These are phyloP conservation scores for Vigna unguiculata DNA, from an alignment of 306 rosid genomes.

Conservation along the genomic window DNA sequence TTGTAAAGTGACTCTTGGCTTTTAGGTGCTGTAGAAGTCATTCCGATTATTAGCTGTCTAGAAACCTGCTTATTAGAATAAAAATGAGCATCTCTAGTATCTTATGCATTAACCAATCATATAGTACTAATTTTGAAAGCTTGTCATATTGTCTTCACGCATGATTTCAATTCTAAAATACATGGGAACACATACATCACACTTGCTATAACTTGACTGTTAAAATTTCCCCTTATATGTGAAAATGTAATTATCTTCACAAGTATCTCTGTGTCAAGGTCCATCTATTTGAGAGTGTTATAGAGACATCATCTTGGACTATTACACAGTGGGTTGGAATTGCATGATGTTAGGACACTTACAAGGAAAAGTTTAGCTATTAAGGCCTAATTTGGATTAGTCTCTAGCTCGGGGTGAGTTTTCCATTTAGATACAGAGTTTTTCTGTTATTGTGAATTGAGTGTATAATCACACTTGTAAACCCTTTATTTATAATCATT, in stretches of 20 bases:
- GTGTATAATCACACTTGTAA: too few relatives aligned
- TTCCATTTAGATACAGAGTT: neutral
- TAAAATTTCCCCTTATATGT: slow-evolving; percentile 13
- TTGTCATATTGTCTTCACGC: slow-evolving; percentile 1
- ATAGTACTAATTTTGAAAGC: neutral
- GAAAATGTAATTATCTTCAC: neutral
- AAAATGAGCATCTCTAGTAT: neutral
- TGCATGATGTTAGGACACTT: neutral
- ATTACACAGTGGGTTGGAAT: neutral
- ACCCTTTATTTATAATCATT: too few relatives aligned
- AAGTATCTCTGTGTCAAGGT: neutral
- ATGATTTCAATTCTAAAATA: neutral
- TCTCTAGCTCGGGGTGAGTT: neutral
- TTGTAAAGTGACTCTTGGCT: neutral
- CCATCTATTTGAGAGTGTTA: neutral
- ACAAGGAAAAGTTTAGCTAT: neutral
- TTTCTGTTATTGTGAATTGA: too few relatives aligned
- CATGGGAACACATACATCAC: neutral
- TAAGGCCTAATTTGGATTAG: slow-evolving; percentile 2
- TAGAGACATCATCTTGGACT: neutral
- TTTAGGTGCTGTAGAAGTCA: neutral
- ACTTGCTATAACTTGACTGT: neutral
- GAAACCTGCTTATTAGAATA: neutral
- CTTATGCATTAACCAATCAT: neutral
- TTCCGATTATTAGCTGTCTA: neutral